phyloP scores from a whole-genome alignment of 495 filamentous ascomycete genomes.

The Schizothecium vesticola region DNA sequence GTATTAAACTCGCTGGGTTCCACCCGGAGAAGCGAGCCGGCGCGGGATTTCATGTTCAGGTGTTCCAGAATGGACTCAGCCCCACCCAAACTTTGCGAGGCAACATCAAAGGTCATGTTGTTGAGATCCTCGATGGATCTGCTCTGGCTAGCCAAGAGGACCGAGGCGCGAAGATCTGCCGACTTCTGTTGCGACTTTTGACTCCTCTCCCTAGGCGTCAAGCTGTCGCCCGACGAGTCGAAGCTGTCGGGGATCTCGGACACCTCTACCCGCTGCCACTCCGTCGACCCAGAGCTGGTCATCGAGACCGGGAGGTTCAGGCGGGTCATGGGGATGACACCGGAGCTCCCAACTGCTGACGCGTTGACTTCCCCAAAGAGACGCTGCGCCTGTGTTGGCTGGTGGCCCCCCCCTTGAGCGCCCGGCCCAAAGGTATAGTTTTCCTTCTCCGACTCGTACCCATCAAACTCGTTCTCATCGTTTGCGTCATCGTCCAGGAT shows the following conservation, averaged over 20 bases:
- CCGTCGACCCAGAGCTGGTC: slow-evolving; percentile 27
- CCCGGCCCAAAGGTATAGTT: slow-evolving; percentile 36
- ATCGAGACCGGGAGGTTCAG: slow-evolving; percentile 42
- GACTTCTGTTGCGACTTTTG: slow-evolving; percentile 16
- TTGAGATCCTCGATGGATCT: slow-evolving; percentile 32
- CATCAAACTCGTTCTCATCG: slow-evolving; percentile 25
- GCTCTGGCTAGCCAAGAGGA: slow-evolving; percentile 19
- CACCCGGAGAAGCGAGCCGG: slow-evolving; percentile 16
- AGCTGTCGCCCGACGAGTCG: slow-evolving; percentile 33
- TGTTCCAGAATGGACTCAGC: slow-evolving; percentile 39
- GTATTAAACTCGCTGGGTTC: slow-evolving; percentile 29
- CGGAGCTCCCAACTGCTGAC: slow-evolving; percentile 61
- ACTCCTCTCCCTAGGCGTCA: slow-evolving; percentile 31
- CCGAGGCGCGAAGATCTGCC: slow-evolving; percentile 9
- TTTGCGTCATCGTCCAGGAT: slow-evolving; percentile 40
- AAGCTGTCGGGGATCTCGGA: slow-evolving; percentile 40
- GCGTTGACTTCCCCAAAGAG: slow-evolving; percentile 78
- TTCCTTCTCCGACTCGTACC: slow-evolving; percentile 37
- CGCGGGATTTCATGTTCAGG: slow-evolving; percentile 39
- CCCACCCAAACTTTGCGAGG: slow-evolving; percentile 41
- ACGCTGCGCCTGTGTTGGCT: slow-evolving; percentile 35
- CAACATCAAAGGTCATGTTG: slow-evolving; percentile 30
- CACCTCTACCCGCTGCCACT: slow-evolving; percentile 22
- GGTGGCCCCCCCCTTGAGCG: neutral
- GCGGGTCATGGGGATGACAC: slow-evolving; percentile 35